Base-by-base conservation (phyloP, 2,329 filamentous ascomycete genomes). In the Chaetomiaceae sp. region DNA sequence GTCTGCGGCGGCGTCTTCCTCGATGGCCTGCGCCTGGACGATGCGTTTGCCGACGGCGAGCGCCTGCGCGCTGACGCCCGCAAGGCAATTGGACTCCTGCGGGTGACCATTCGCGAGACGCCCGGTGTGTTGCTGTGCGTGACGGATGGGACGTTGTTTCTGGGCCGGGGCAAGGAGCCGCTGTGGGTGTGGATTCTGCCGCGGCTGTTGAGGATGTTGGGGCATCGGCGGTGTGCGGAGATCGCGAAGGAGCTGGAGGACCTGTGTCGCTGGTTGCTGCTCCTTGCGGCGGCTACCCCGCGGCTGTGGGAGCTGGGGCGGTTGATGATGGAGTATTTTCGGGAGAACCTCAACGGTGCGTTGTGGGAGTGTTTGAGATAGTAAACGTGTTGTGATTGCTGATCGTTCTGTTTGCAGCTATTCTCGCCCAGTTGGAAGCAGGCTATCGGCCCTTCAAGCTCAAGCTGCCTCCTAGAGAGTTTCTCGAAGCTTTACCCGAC, bases 1-100 rank as follows among this genome's bases (percentile, higher is more conserved):
- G 85, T 95, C 52, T 86, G 93, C 56, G 75, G 84, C 40, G 83
- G 86, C 60, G 86, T 88, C 48, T 85, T 88, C 18, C 71, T 96
- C 11, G 85, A 89, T 55, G 75, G 74, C 36, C 72, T 86, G 38
- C 74, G 75, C 53, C 74, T 78, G 60, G 79, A 88, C 57, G 79
- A 89, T 56, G 81, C 80, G 2, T 86, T 89, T 61, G 73, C 79
- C 48, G 69, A 79, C 53, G 68, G 65, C 42, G 70, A 73, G 27
- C 68, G 78, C 47, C 65, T 82, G 34, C 68, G 76, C 22, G 65
- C 73, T 37, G 81, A 87, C 56, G 80, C 79, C 1, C 65, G 77
- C 29, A 84, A 88, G 59, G 89, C 88, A 42, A 74, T 95, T 38
- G 79, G 84, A 55, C 89, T 95, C 42, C 74, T 96, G 36, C 76